Conservation (phyloP, 805 yeast genomes). For the Cyberlindnera subsufficiens region DNA sequence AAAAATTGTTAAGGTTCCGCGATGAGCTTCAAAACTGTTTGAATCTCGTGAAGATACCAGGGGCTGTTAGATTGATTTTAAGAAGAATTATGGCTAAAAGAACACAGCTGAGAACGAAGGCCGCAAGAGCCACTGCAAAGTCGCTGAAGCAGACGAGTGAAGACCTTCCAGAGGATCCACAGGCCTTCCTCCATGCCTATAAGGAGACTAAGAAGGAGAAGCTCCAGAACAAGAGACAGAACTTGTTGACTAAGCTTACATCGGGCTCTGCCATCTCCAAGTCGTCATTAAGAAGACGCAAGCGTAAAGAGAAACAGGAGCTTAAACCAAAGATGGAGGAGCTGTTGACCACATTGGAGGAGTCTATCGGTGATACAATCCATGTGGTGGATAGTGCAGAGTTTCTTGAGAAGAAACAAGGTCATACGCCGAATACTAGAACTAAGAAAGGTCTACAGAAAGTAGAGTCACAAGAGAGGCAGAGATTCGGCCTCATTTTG, state of each 20-base stretch:
- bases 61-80: no score
- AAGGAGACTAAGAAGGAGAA: conserved; percentile 52
- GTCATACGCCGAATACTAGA: conserved; percentile 47
- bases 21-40: neutral
- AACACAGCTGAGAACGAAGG: conserved; percentile 32
- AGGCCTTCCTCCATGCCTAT: conserved; percentile 45
- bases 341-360: conserved; percentile 44
- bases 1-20: neutral
- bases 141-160: conserved; percentile 1
- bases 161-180: conserved; percentile 30
- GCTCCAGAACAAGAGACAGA: conserved; percentile 31
- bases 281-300: conserved; percentile 58
- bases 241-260: conserved; percentile 33
- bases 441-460: conserved; percentile 48
- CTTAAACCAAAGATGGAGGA: conserved; percentile 66
- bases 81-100: conserved; percentile 28
- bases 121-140: conserved; percentile 26
- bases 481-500: conserved; percentile 53
- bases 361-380: conserved; percentile 11
- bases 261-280: conserved; percentile 48
- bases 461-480: conserved; percentile 52
- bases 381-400: conserved; percentile 17
- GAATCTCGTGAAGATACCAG: no score
- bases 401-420: conserved; percentile 16
- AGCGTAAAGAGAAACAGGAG: conserved; percentile 55